Evolutionary conservation across 139 green algal genomes (phyloP).

Genomic region (Picochlorum sp.): DNA sequence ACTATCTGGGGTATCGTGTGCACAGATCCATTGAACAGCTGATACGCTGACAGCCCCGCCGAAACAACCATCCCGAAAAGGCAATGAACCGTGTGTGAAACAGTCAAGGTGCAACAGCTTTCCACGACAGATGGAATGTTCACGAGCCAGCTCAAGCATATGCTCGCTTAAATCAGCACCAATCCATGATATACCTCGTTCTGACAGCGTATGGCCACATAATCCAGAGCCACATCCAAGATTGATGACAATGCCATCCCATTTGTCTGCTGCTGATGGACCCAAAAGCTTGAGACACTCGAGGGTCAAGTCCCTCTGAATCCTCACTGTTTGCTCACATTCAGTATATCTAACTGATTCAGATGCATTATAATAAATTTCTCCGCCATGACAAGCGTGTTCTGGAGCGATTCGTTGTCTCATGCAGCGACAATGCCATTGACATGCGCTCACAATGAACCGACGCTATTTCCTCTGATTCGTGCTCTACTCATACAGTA

Average conservation of each 20-base stretch:
- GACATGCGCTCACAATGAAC: too few relatives aligned
- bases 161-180: constrained; percentile 75
- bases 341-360: too few relatives aligned
- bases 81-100: constrained; percentile 73
- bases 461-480: too few relatives aligned
- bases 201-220: constrained; percentile 44
- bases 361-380: too few relatives aligned
- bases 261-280: too few relatives aligned
- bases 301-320: constrained; percentile 5
- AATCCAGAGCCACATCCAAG: constrained; percentile 92
- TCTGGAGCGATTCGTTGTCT: too few relatives aligned
- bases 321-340: not conserved
- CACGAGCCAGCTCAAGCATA: constrained; percentile 51
- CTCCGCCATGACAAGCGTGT: too few relatives aligned
- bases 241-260: constrained; percentile 37
- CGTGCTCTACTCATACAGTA: too few relatives aligned
- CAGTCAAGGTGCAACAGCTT: constrained; percentile 15
- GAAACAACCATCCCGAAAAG: constrained; percentile 58
- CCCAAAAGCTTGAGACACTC: constrained; percentile 4
- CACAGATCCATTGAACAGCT: constrained; percentile 40
- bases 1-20: not conserved
- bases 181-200: constrained; percentile 71
- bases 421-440: too few relatives aligned
- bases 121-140: not conserved
- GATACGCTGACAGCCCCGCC: constrained; percentile 64